Base-by-base conservation (phyloP, 208 protist genomes). In the Herpetomonas tarakana region DNA sequence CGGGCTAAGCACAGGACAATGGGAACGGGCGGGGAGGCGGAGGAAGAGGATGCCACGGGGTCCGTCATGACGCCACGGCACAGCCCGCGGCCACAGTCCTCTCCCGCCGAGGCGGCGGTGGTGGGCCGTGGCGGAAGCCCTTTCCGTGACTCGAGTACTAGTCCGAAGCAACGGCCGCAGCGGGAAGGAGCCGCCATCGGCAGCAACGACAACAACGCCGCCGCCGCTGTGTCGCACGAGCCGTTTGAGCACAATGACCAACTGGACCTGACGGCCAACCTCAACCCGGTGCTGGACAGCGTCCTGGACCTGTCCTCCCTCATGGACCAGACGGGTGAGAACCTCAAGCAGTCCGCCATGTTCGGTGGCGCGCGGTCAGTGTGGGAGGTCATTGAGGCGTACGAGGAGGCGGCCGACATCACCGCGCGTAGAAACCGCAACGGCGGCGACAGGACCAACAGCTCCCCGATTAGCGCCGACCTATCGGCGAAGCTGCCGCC, bases 211-310 rank as follows among this genome's bases (percentile, higher is more conserved):
- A 46, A 1, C 18, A 41, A 45, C 47, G 22, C 4, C 30, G 21
- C 38, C 18, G 28, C 1, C 30, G 24, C 65, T n/a, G 24, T 25
- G 18, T 51, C 55, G 9, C 35, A 41, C 4, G 75, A 81, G 51
- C 75, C 75, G 12, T 81, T 72, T 35, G 60, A 83, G 21, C 52
- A 62, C 54, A 71, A 86, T 30, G 83, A 89, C 29, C 55, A 70
- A 0, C 50, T 93, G 2, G 83, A 93, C 58, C 14, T 94, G n/a
- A 83, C 77, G 0, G 68, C 80, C 3, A 91, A 94, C 45, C 70
- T 94, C 7, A 91, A 67, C 53, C 82, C 88, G 1, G 52, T 88
- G 14, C 60, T 90, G 47, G 73, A 78, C 46, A 77, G 74, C 54
- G 81, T 87, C 6, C 54, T 94, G 39, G 77, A 91, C 66, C 78